phyloP scores from a whole-genome alignment of 2,329 filamentous ascomycete genomes.

The Aspergillus jensenii region DNA sequence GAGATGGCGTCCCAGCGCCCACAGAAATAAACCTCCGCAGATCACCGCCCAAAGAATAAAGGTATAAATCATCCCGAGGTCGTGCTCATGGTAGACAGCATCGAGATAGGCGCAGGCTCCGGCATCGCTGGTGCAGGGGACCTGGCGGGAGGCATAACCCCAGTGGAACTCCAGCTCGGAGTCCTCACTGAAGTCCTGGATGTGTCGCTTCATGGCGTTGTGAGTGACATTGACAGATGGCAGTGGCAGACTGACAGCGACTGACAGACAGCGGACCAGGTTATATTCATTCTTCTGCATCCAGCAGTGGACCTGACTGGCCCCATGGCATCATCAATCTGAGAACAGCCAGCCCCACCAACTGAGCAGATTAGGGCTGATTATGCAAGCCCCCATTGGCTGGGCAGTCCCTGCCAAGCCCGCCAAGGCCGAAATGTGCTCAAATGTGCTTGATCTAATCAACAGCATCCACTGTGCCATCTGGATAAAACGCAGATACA shows the following conservation, averaged over 20 bases:
- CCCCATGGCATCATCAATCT: neutral
- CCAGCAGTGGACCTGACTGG: neutral
- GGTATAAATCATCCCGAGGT: constrained; percentile 55
- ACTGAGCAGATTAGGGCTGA: constrained; percentile 1
- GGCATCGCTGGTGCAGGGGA: constrained; percentile 59
- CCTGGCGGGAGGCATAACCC: constrained; percentile 55
- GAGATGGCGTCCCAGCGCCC: constrained; percentile 32
- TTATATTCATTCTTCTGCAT: neutral
- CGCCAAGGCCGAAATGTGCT: constrained; percentile 14
- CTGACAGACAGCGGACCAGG: neutral
- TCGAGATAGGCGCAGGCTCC: constrained; percentile 61
- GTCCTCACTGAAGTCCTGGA: constrained; percentile 45
- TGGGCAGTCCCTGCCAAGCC: too few relatives aligned
- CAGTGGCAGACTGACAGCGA: neutral
- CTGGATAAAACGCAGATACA: too few relatives aligned
- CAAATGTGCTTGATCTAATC: constrained; percentile 6
- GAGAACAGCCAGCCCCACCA: neutral
- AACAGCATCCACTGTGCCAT: too few relatives aligned
- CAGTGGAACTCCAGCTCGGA: constrained; percentile 51
- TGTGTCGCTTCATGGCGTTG: constrained; percentile 34
- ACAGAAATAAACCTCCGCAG: constrained; percentile 48
- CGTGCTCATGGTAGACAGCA: constrained; percentile 55
- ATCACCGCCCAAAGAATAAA: constrained; percentile 59
- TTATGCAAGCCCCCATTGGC: neutral
- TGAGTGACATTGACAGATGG: neutral